Evolutionary conservation across 805 yeast genomes (phyloP).

Genomic region (Yarrowia alimentaria): DNA sequence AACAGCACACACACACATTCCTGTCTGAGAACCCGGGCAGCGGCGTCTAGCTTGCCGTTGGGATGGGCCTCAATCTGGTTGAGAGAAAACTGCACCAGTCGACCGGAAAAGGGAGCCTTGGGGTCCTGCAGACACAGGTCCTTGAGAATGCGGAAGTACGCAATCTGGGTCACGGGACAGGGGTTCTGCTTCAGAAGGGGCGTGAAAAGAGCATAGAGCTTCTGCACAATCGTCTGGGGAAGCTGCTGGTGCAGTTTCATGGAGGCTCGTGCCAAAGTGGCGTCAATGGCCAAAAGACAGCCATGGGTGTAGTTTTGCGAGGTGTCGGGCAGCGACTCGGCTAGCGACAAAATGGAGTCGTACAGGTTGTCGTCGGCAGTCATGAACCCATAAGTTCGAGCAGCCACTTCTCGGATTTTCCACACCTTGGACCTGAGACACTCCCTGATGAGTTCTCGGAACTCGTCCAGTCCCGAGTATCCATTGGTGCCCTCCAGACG

Average conservation of each 20-base stretch:
- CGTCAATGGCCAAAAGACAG: constrained; percentile 49
- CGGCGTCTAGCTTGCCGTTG: constrained; percentile 26
- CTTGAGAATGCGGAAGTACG: constrained; percentile 28
- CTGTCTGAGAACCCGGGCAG: constrained; percentile 29
- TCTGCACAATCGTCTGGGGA: constrained; percentile 4
- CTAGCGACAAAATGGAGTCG: constrained; percentile 1
- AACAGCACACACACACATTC: constrained; percentile 29
- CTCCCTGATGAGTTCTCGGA: constrained; percentile 48
- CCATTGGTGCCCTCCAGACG: constrained; percentile 63
- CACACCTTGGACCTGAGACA: constrained; percentile 59
- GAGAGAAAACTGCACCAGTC: constrained; percentile 14
- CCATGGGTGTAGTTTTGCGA: constrained; percentile 61
- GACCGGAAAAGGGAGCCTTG: constrained; percentile 7
- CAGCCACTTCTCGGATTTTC: constrained; percentile 88
- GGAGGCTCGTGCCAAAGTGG: constrained; percentile 34
- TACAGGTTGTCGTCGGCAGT: constrained; percentile 39
- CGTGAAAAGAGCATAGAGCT: constrained; percentile 14
- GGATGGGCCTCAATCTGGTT: constrained; percentile 3
- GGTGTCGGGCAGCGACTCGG: constrained; percentile 28
- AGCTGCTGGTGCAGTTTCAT: constrained; percentile 7
- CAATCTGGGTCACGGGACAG: constrained; percentile 33
- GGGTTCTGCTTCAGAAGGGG: constrained; percentile 30
- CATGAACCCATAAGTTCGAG: constrained; percentile 61
- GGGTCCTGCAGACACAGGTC: constrained; percentile 4
- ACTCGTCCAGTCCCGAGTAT: constrained; percentile 51